Base-by-base conservation (phyloP, 257 asterid genomes). In the Solanum gandarillasii region DNA sequence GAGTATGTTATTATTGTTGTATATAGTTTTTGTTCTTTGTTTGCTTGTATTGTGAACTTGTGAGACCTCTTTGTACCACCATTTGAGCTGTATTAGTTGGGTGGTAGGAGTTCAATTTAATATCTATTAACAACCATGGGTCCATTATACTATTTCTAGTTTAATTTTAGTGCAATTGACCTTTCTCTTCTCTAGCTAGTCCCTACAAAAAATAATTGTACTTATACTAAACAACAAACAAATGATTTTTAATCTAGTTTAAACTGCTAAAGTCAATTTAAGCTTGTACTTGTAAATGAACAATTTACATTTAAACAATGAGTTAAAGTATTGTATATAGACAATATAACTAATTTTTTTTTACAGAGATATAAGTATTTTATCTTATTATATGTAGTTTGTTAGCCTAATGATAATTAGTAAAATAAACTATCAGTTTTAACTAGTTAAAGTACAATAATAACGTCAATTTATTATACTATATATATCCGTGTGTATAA, bases 61-160 rank as follows among this genome's bases (percentile, higher is more conserved):
- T 21, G 55, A 29, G 52, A 43, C 14, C 12, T 68, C 68, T 46
- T 48, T 72, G 68, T 36, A 76, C 41, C 5, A 31, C 43, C 58
- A 71, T 73, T 52, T n/a, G 70, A 36, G 34, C 39, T 34, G 41
- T 34, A 62, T 70, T 62, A 55, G 87, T 14, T 88, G 78, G 83
- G 83, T 83, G 85, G 58, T 84, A 67, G 76, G 36, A 86, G 67
- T 78, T 87, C 60, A 67, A 78, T 86, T 85, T 58, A 84, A 84
- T 85, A 36, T 23, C 65, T 65, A 67, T 65, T 85, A 65, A 39
- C 60, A 62, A 25, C 25, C n/a, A 58, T 70, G 88, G 85, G 87
- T 76, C 89, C 88, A 84, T 7, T n/a, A 73, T 48, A 27, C 87
- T 36, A 67, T 48, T 89, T 78, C 29, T 65, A 65, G 62, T 65